A percentile compares a stretch with the other conserved stretches of the same genome.
These are phyloP conservation scores for Cymodocea nodosa DNA, from an alignment of 116 monocot species.

Conservation along the genomic window DNA sequence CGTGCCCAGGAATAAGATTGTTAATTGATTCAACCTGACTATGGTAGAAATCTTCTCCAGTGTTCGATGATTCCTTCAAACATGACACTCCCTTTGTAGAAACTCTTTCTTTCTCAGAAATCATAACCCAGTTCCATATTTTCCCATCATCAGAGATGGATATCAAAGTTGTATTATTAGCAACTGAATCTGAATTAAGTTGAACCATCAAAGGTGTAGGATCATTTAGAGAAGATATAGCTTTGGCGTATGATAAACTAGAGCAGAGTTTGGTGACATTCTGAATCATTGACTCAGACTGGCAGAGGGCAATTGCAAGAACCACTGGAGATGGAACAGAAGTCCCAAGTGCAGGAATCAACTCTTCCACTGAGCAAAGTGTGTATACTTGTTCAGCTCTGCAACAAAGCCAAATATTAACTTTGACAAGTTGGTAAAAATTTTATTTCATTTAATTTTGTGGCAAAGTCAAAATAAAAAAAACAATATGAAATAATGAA, in stretches of 20 bases:
- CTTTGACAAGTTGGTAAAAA: background rate
- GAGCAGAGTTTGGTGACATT: conserved; percentile 38
- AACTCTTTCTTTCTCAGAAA: conserved; percentile 30
- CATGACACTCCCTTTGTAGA: conserved; percentile 8
- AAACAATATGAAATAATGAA: background rate
- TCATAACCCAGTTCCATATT: conserved; percentile 84
- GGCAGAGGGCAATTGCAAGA: conserved; percentile 62
- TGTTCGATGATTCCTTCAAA: conserved; percentile 10
- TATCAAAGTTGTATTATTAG: conserved; percentile 36
- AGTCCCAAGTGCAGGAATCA: conserved; percentile 89
- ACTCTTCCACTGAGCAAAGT: conserved; percentile 62
- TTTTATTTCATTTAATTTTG: background rate
- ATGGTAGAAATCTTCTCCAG: background rate
- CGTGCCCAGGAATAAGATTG: background rate
- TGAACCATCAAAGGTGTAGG: conserved; percentile 12
- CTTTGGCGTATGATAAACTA: conserved; percentile 14
- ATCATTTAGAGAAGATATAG: conserved; percentile 11
- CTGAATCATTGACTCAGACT: conserved; percentile 55
- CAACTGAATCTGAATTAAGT: conserved; percentile 12
- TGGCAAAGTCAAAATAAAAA: background rate
- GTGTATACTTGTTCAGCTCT: conserved; percentile 78
- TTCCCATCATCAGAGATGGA: conserved; percentile 96
- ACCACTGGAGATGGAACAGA: conserved; percentile 72
- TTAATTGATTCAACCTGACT: background rate
- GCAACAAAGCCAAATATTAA: conserved; percentile 5